phyloP scores from a whole-genome alignment of 2,329 filamentous ascomycete genomes.

The Trichoderma afroharzianum region DNA sequence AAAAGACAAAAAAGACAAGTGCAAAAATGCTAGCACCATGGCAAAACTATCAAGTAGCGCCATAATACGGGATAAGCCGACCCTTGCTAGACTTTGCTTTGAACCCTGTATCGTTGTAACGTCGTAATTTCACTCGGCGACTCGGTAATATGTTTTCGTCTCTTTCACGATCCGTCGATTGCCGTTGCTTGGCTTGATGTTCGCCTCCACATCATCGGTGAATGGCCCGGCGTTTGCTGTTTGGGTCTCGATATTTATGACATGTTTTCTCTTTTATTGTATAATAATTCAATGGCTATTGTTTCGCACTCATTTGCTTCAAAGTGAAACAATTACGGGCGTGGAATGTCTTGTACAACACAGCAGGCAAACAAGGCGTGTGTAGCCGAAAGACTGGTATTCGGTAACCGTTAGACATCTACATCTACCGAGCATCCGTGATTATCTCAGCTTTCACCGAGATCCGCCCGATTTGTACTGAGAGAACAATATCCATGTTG shows the following conservation, averaged over 20 bases:
- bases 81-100: neutral
- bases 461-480: neutral
- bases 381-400: neutral
- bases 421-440: neutral
- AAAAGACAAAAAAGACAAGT: neutral
- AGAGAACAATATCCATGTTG: neutral
- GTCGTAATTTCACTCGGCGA: constrained; percentile 2
- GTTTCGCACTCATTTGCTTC: neutral
- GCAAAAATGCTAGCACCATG: neutral
- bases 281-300: neutral
- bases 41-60: neutral
- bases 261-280: accelerated
- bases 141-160: neutral
- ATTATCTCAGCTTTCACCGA: neutral
- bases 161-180: neutral
- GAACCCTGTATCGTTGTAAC: neutral
- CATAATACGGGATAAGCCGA: neutral
- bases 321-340: neutral
- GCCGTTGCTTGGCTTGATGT: neutral
- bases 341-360: neutral
- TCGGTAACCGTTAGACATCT: neutral
- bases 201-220: neutral
- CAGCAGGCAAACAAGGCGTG: neutral
- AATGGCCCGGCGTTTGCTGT: neutral
- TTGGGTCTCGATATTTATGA: neutral